A percentile compares a stretch with the other conserved stretches of the same genome.
phyloP scores from a whole-genome alignment of 257 asterid species.

The Nicotiana sylvestris region DNA sequence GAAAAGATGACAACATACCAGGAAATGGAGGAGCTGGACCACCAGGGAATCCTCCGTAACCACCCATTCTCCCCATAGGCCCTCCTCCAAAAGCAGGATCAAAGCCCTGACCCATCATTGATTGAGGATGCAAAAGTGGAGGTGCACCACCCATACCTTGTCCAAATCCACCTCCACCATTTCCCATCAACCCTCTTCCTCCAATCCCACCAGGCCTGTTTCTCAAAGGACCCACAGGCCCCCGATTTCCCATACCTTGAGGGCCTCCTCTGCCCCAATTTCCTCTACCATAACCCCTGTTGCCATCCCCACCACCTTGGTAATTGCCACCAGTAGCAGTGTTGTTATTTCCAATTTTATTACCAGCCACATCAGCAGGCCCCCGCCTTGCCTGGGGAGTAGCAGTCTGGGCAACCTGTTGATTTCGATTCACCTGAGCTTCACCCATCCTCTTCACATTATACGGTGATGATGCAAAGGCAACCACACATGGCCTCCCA shows the following conservation, averaged over 20 bases:
- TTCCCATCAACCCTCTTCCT: slow-evolving; percentile 59
- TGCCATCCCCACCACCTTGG: slow-evolving; percentile 27
- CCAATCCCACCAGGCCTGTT: slow-evolving; percentile 58
- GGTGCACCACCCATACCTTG: slow-evolving; percentile 69
- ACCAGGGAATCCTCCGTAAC: slow-evolving; percentile 76
- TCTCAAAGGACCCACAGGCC: slow-evolving; percentile 34
- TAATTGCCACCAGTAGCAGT: slow-evolving; percentile 31
- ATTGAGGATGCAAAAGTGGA: slow-evolving; percentile 73
- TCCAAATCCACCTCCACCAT: slow-evolving; percentile 56
- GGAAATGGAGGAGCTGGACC: slow-evolving; percentile 63
- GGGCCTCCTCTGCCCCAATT: slow-evolving; percentile 54
- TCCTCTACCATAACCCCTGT: slow-evolving; percentile 67
- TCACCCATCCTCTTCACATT: slow-evolving; percentile 78
- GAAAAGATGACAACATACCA: slow-evolving; percentile 69
- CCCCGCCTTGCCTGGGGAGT: slow-evolving; percentile 48
- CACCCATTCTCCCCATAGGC: slow-evolving; percentile 73
- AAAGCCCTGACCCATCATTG: slow-evolving; percentile 89
- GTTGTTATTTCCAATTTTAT: slow-evolving; percentile 45
- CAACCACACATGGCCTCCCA: slow-evolving; percentile 88
- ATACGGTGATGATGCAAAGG: slow-evolving; percentile 76
- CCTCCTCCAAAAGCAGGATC: slow-evolving; percentile 82
- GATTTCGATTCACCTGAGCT: slow-evolving; percentile 58
- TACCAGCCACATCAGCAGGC: slow-evolving; percentile 39
- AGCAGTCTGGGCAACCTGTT: slow-evolving; percentile 37
- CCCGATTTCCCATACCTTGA: slow-evolving; percentile 36